Conservation (phyloP, 2,329 filamentous ascomycete species). For the Aspergillus jensenii region DNA sequence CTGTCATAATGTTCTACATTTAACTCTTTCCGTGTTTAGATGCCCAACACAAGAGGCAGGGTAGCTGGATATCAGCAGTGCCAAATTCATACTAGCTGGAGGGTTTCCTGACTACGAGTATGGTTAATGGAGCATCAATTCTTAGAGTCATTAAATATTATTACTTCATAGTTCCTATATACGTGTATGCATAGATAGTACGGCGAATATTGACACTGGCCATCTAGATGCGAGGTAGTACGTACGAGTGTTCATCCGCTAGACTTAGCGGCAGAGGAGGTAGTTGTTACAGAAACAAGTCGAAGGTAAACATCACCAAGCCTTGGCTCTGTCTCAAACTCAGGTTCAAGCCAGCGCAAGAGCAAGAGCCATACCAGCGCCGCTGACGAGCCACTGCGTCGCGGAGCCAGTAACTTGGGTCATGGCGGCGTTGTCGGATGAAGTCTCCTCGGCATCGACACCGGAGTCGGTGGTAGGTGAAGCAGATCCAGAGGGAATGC, state of each 20-base stretch:
- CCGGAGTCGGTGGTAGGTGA: conserved; percentile 14
- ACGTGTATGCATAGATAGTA: neutral
- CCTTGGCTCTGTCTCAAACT: neutral
- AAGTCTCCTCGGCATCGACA: neutral
- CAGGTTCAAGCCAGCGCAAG: conserved; percentile 25
- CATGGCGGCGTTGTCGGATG: conserved; percentile 22
- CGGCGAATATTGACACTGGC: neutral
- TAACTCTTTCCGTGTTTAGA: no score
- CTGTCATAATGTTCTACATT: neutral
- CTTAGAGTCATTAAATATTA: neutral
- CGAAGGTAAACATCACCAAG: neutral
- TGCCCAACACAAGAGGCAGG: no score
- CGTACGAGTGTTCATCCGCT: neutral
- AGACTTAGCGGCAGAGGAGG: neutral
- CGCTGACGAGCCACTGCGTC: conserved; percentile 26
- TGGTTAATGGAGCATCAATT: no score
- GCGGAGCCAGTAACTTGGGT: conserved; percentile 17
- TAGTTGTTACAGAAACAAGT: neutral
- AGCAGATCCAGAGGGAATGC: conserved; percentile 1
- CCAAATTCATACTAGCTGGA: no score
- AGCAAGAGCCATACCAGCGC: conserved; percentile 26
- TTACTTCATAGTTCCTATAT: neutral
- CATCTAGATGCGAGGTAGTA: neutral
- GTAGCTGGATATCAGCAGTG: no score
- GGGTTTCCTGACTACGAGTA: no score